Base-by-base conservation (phyloP, 371 early-diverging fungal genomes). In the Gilbertella persicaria region DNA sequence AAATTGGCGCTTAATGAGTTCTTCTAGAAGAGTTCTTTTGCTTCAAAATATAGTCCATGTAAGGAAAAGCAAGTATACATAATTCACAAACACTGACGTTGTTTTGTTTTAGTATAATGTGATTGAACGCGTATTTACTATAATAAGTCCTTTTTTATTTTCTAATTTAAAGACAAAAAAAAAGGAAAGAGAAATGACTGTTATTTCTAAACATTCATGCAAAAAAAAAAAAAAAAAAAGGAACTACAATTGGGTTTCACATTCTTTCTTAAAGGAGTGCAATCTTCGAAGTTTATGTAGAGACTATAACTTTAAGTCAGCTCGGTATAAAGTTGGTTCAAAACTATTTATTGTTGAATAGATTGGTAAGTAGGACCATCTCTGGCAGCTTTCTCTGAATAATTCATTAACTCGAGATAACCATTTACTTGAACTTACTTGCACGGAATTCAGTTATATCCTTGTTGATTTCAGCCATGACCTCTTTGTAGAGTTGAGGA, bases 371-470 rank as follows among this genome's bases (percentile, higher is more conserved):
- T 25, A 8, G 45, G 24, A 16, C 26, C 45, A 26, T 26, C 45
- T 26, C 45, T 24, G 17, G 26, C 26, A 25, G 20, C 20, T 40
- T 20, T 16, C 20, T 25, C 29, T 25, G 25, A 24, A 45, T n/a
- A 1, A 17, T n/a, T n/a, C n/a, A n/a, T n/a, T n/a, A n/a, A n/a
- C n/a, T n/a, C n/a, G n/a, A n/a, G n/a, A n/a, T n/a, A n/a, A 1
- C 16, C 14, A 37, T 28, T 28, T 28, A 28, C 9, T 28, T 28
- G 10, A 23, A 45, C 55, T 36, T 55, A 48, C 55, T 55, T 12
- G 77, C 82, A 23, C 73, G 78, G 71, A 83, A 89, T 33, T 69
- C 85, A n/a, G 79, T 74, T 45, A 94, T 67, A 39, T 85, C 85
- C 36, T 71, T 72, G 35, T 80, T 74, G 21, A 92, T 82, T 47